phyloP scores from a whole-genome alignment of 1,139 yeast genomes.

The Hanseniaspora uvarum region DNA sequence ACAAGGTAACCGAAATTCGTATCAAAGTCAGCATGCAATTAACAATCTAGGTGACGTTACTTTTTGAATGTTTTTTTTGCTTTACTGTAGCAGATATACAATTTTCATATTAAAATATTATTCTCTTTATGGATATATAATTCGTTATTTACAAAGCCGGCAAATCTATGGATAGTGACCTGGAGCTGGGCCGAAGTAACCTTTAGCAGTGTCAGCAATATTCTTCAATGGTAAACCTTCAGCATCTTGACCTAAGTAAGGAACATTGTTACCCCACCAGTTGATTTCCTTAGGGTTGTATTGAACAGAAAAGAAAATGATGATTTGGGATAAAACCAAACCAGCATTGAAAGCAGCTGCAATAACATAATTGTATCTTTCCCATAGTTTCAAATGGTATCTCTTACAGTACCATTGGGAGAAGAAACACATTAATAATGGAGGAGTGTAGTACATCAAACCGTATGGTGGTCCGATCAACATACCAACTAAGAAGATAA shows the following conservation, averaged over 20 bases:
- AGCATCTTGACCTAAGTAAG: conserved; percentile 38
- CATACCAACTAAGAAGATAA: conserved; percentile 42
- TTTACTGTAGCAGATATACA: no score
- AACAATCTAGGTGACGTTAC: no score
- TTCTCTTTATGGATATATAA: no score
- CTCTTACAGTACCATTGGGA: conserved; percentile 47
- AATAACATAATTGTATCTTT: conserved; percentile 52
- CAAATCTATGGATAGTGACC: conserved; percentile 33
- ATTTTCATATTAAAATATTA: no score
- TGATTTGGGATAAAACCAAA: conserved; percentile 45
- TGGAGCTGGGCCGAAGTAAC: conserved; percentile 40
- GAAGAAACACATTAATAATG: conserved; percentile 38
- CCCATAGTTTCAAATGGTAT: conserved; percentile 50
- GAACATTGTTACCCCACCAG: conserved; percentile 56
- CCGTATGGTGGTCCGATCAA: conserved; percentile 45
- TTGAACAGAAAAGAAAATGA: conserved; percentile 48
- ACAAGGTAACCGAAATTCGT: no score
- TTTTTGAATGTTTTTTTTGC: no score
- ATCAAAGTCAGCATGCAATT: no score
- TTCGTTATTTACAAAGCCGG: neutral
- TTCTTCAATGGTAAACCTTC: conserved; percentile 24
- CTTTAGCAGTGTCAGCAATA: conserved; percentile 32
- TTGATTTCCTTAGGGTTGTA: conserved; percentile 34
- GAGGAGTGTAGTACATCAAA: conserved; percentile 45
- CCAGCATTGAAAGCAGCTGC: conserved; percentile 52